Evolutionary conservation across 2,329 filamentous ascomycete species (phyloP).

Genomic region (Pyrenophora graminea): DNA sequence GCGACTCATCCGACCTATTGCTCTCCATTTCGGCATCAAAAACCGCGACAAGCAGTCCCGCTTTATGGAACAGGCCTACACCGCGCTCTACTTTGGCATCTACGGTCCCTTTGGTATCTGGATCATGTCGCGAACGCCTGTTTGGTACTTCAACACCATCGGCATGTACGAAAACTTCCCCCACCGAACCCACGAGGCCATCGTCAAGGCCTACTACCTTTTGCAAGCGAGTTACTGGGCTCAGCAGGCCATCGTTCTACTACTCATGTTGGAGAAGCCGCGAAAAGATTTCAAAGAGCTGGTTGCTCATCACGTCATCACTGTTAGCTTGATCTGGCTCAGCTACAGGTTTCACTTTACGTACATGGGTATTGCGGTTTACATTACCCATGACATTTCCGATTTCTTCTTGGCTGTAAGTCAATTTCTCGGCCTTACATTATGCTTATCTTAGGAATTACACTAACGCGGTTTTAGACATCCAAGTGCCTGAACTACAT

Average conservation of each 20-base stretch:
- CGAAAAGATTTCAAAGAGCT: conserved; percentile 95
- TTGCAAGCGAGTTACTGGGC: conserved; percentile 95
- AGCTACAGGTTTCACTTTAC: conserved; percentile 98
- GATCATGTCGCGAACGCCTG: conserved; percentile 86
- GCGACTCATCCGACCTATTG: conserved; percentile 77
- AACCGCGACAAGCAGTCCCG: conserved; percentile 79
- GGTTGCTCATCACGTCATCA: conserved; percentile 89
- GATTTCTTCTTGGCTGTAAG: conserved; percentile 93
- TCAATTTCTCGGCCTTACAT: background rate
- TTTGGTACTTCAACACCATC: conserved; percentile 93
- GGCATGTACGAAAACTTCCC: conserved; percentile 91
- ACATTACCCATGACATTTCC: conserved; percentile 91
- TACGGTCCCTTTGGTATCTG: conserved; percentile 84
- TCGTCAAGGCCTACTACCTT: conserved; percentile 95
- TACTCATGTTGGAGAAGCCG: conserved; percentile 88
- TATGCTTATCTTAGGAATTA: too few species aligned
- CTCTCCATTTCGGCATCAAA: conserved; percentile 69
- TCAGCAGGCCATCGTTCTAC: conserved; percentile 86
- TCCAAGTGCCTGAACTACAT: conserved; percentile 93
- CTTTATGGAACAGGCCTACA: conserved; percentile 97
- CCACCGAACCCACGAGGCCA: conserved; percentile 75
- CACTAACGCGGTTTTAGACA: conserved; percentile 58
- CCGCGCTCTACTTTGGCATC: conserved; percentile 83
- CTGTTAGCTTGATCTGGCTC: conserved; percentile 77
- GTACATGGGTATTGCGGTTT: conserved; percentile 90